These are phyloP conservation scores for Magnaporthales sp. DNA, from an alignment of 2,329 filamentous ascomycete genomes.

Conservation along the genomic window DNA sequence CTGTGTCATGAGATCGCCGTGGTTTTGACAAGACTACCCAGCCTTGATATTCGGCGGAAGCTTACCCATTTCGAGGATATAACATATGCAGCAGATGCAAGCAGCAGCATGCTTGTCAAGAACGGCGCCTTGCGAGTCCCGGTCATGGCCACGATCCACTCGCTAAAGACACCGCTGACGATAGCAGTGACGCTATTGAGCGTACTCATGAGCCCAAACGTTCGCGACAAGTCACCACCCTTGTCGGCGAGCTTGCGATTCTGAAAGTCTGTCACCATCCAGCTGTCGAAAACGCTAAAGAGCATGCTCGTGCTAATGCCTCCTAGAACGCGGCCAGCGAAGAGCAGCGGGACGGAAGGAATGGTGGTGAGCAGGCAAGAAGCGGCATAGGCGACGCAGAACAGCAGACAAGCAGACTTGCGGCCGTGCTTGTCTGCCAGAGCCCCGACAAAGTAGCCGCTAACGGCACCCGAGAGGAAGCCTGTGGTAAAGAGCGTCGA, in stretches of 20 bases:
- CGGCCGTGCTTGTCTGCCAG: conserved; percentile 42
- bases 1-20: background rate
- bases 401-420: conserved; percentile 41
- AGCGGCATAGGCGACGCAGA: conserved; percentile 43
- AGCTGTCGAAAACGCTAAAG: conserved; percentile 52
- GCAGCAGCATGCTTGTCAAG: conserved; percentile 25
- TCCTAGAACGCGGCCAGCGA: conserved; percentile 42
- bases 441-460: conserved; percentile 36
- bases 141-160: conserved; percentile 35
- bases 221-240: conserved; percentile 33
- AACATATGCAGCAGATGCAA: conserved; percentile 30
- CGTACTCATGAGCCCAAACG: conserved; percentile 42
- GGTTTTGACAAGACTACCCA: background rate
- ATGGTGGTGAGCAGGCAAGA: conserved; percentile 35
- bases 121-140: conserved; percentile 44
- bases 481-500: conserved; percentile 32
- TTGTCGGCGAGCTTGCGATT: conserved; percentile 24
- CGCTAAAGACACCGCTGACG: conserved; percentile 38
- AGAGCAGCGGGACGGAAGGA: conserved; percentile 30
- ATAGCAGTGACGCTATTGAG: conserved; percentile 49
- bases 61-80: conserved; percentile 40
- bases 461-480: conserved; percentile 34
- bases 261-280: conserved; percentile 50
- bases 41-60: conserved; percentile 4
- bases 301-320: conserved; percentile 47